Conservation (phyloP, 495 filamentous ascomycete species). For the Aspergillus biplanus region DNA sequence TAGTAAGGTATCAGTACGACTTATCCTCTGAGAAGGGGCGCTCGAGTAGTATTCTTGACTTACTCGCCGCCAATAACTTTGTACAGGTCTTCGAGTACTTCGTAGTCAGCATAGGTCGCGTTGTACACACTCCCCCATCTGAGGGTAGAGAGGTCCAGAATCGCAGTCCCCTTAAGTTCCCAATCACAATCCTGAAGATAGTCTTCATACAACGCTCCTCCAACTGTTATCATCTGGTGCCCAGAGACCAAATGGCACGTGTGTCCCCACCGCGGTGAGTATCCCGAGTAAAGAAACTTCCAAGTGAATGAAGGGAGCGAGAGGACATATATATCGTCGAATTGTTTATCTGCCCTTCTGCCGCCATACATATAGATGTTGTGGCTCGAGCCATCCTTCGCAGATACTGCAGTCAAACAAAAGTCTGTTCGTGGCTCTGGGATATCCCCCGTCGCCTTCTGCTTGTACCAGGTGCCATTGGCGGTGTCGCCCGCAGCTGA, state of each 20-base stretch:
- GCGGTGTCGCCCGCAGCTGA: constrained; percentile 12
- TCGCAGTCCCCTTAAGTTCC: not conserved
- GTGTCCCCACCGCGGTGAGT: constrained; percentile 64
- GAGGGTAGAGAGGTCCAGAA: not conserved
- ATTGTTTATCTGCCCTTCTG: constrained; percentile 53
- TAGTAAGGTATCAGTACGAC: not conserved
- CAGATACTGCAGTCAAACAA: constrained; percentile 64
- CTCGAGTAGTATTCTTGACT: not conserved
- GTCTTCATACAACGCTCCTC: constrained; percentile 40
- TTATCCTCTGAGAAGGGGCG: not conserved
- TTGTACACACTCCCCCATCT: constrained; percentile 8
- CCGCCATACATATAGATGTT: constrained; percentile 79
- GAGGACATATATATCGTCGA: constrained; percentile 72
- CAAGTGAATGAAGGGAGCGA: constrained; percentile 75
- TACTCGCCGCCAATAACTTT: not conserved
- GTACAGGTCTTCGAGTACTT: not conserved
- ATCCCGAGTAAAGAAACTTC: constrained; percentile 48
- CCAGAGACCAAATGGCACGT: constrained; percentile 66
- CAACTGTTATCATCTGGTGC: constrained; percentile 69
- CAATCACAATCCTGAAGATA: not conserved
- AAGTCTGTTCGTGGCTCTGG: constrained; percentile 61
- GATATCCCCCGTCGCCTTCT: constrained; percentile 56
- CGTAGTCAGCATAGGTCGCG: constrained; percentile 3
- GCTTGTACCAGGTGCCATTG: constrained; percentile 48
- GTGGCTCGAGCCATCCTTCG: constrained; percentile 61